phyloP scores from a whole-genome alignment of 106 monocot species.

The Ottelia alismoides region DNA sequence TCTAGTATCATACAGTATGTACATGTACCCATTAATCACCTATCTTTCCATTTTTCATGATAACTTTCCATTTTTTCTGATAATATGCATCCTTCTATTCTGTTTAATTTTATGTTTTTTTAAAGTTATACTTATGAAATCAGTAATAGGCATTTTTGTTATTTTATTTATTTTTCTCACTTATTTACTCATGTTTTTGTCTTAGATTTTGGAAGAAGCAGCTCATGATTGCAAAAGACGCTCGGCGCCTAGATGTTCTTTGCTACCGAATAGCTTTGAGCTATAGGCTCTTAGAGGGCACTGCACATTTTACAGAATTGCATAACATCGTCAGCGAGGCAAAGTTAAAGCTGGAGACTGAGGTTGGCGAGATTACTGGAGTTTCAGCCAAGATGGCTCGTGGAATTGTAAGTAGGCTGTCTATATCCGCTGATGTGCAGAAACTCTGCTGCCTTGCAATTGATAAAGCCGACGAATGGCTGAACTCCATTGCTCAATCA shows the following conservation, averaged over 20 bases:
- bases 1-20: no score
- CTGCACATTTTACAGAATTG: slow-evolving; percentile 55
- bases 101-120: no score
- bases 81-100: no score
- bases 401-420: slow-evolving; percentile 86
- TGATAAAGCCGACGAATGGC: slow-evolving; percentile 54
- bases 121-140: no score
- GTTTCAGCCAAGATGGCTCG: slow-evolving; percentile 77
- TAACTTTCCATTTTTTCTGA: no score
- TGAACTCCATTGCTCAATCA: slow-evolving; percentile 14
- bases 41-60: no score
- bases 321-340: slow-evolving; percentile 55
- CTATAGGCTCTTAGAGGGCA: slow-evolving; percentile 68
- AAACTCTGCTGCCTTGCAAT: slow-evolving; percentile 59
- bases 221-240: slow-evolving; percentile 62
- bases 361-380: slow-evolving; percentile 75
- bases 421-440: slow-evolving; percentile 63
- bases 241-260: slow-evolving; percentile 81
- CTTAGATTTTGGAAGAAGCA: slow-evolving; percentile 93
- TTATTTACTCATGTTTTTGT: no score
- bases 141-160: no score
- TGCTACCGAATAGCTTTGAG: slow-evolving; percentile 67
- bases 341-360: slow-evolving; percentile 69
- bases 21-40: no score
- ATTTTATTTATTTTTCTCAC: no score